Base-by-base conservation (phyloP, 208 protist species). In the Leishmania gerbilli region DNA sequence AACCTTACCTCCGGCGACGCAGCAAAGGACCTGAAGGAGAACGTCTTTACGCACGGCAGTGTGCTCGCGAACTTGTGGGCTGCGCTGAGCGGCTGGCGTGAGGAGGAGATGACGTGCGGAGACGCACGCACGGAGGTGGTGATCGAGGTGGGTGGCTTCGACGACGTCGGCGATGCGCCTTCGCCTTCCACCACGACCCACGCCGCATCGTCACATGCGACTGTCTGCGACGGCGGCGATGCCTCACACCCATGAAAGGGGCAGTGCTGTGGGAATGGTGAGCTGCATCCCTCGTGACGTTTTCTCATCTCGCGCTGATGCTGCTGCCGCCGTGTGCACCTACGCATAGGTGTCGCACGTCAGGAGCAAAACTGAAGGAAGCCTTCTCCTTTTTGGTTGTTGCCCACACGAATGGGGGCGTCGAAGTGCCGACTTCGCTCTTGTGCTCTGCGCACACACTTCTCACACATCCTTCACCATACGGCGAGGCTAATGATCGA, bases 1-100 rank as follows among this genome's bases (percentile, higher is more conserved):
- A 97, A 97, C 79, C 74, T 88, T 45, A 96, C 93, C 64, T 93
- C 92, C 1, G 76, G 79, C 17, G 93, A 97, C 62, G 84, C 86
- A 15, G 78, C 74, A 31, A 86, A 87, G 72, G 77, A 82, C 17
- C 27, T 85, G 64, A 51, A 68, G 4, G 87, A 88, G 76, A 88
- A 94, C 71, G 81, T 92, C 62, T 97, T 91, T 72, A 81, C 92
- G 51, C 79, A 88, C 27, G 92, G 94, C 49, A 90, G 87, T 58
- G 78, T 87, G 17, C 42, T 80, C 47, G 67, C 77, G 21, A 97
- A 97, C 62, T 55, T 89, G 9, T 79, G 79, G 53, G 85, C 78
- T 24, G 71, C 91, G 42, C 77, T 94, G 62, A 82, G 77, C 3
- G 82, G 82, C 40, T 85, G 82, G 62, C 64, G 67, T 17, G 76